Evolutionary conservation across 768 basidiomycete species (phyloP).

Genomic region (Vishniacozyma victoriae): DNA sequence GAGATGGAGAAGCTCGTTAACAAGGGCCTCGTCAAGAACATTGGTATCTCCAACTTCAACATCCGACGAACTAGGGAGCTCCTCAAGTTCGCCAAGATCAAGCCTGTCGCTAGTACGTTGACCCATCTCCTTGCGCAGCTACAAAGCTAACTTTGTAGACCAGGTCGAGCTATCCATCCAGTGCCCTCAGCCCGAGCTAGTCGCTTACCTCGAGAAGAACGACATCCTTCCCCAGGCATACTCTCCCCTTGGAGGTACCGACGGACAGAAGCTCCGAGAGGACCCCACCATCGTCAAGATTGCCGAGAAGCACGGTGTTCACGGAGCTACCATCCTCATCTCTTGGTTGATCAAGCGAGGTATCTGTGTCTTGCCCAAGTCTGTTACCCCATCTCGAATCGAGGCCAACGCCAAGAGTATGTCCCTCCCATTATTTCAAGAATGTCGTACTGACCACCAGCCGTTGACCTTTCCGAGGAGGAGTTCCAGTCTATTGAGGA

Average conservation of each 20-base stretch:
- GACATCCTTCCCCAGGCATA: conserved; percentile 66
- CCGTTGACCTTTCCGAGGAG: conserved; percentile 33
- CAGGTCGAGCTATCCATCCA: conserved; percentile 73
- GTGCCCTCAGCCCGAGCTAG: conserved; percentile 67
- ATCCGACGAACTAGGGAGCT: conserved; percentile 50
- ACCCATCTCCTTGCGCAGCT: conserved; percentile 49
- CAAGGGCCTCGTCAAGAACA: conserved; percentile 70
- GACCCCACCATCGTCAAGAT: conserved; percentile 58
- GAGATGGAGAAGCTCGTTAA: conserved; percentile 75
- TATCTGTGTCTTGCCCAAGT: conserved; percentile 69
- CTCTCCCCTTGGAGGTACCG: conserved; percentile 64
- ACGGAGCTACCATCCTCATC: conserved; percentile 69
- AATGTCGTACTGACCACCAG: conserved; percentile 8
- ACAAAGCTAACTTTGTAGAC: conserved; percentile 56
- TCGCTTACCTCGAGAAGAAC: conserved; percentile 54
- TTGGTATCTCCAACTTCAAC: conserved; percentile 79
- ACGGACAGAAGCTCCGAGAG: conserved; percentile 55
- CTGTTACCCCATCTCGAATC: conserved; percentile 63
- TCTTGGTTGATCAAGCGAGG: conserved; percentile 60
- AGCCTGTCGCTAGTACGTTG: conserved; percentile 5
- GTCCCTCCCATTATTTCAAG: background rate
- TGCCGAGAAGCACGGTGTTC: conserved; percentile 60
- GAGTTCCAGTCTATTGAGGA: conserved; percentile 33
- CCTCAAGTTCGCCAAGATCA: conserved; percentile 15
- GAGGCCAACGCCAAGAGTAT: conserved; percentile 57